phyloP scores from a whole-genome alignment of 768 basidiomycete species.

The Lentinula sp. region DNA sequence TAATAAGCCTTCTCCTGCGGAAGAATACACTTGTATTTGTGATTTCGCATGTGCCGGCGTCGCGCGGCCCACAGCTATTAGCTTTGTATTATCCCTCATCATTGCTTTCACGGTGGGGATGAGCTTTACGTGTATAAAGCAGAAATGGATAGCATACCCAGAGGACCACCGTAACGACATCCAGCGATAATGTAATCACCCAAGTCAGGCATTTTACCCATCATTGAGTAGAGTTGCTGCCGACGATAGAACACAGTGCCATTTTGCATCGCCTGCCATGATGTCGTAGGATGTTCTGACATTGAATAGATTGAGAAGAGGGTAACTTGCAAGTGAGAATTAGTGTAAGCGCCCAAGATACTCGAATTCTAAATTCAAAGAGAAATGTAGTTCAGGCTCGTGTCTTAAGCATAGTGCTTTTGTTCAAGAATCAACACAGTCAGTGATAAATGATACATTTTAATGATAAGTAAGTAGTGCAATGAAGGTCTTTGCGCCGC shows the following conservation, averaged over 20 bases:
- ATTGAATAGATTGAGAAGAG: conserved; percentile 16
- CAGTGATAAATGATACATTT: not conserved
- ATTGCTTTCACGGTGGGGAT: conserved; percentile 48
- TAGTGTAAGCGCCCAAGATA: not conserved
- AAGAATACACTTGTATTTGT: conserved; percentile 84
- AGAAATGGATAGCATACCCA: conserved; percentile 47
- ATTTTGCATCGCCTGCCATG: conserved; percentile 90
- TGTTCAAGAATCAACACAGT: not conserved
- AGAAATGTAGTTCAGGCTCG: not conserved
- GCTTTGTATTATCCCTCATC: conserved; percentile 78
- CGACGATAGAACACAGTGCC: conserved; percentile 84
- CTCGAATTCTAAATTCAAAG: not conserved
- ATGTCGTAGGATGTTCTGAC: conserved; percentile 67
- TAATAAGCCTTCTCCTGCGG: conserved; percentile 69
- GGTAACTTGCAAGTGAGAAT: not conserved
- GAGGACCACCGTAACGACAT: conserved; percentile 82
- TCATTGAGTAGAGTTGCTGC: conserved; percentile 77
- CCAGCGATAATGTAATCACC: conserved; percentile 76
- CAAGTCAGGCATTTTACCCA: conserved; percentile 73
- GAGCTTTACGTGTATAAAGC: not conserved
- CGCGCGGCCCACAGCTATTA: conserved; percentile 62
- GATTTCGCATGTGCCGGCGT: conserved; percentile 58
- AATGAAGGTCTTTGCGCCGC: not conserved
- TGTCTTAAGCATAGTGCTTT: not conserved
- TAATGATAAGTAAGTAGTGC: not conserved